Evolutionary conservation across 1,139 yeast species (phyloP).

Genomic region (Magnusiomyces fungicola): DNA sequence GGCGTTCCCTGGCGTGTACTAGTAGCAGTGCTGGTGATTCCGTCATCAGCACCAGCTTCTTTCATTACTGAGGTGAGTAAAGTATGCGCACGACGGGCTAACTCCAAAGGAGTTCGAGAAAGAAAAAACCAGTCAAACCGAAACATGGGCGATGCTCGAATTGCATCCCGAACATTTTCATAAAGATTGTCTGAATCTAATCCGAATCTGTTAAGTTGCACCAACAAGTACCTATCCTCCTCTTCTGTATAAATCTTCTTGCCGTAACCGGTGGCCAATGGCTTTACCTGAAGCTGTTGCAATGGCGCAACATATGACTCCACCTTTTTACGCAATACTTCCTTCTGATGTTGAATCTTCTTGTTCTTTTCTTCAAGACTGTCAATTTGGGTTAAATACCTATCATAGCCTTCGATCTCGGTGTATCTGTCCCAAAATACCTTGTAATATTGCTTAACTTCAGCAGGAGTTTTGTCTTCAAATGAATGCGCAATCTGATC

Average conservation of each 20-base stretch:
- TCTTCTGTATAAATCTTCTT: constrained; percentile 73
- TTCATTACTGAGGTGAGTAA: constrained; percentile 68
- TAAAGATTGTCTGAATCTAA: constrained; percentile 60
- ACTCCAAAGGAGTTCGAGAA: constrained; percentile 77
- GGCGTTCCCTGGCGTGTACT: not conserved
- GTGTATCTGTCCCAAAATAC: constrained; percentile 69
- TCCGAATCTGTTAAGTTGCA: constrained; percentile 71
- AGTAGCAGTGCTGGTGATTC: not conserved
- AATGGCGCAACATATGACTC: constrained; percentile 60
- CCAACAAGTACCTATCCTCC: constrained; percentile 78
- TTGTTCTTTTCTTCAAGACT: constrained; percentile 76
- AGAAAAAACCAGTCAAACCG: constrained; percentile 84
- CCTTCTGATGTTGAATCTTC: constrained; percentile 54
- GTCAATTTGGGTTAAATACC: constrained; percentile 78
- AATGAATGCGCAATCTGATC: constrained; percentile 52
- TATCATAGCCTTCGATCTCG: constrained; percentile 78
- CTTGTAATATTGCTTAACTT: constrained; percentile 58
- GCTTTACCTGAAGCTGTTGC: constrained; percentile 65
- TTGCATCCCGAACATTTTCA: constrained; percentile 72
- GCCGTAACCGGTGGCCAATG: constrained; percentile 81
- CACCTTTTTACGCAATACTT: constrained; percentile 56
- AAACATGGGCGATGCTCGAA: constrained; percentile 64
- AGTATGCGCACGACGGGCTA: constrained; percentile 76
- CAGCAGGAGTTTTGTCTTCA: constrained; percentile 61
- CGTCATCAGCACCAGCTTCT: constrained; percentile 48